A percentile compares a stretch with the other conserved stretches of the same genome.
phyloP scores from a whole-genome alignment of 2,329 filamentous ascomycete species.

The Epichloe sylvatica region DNA sequence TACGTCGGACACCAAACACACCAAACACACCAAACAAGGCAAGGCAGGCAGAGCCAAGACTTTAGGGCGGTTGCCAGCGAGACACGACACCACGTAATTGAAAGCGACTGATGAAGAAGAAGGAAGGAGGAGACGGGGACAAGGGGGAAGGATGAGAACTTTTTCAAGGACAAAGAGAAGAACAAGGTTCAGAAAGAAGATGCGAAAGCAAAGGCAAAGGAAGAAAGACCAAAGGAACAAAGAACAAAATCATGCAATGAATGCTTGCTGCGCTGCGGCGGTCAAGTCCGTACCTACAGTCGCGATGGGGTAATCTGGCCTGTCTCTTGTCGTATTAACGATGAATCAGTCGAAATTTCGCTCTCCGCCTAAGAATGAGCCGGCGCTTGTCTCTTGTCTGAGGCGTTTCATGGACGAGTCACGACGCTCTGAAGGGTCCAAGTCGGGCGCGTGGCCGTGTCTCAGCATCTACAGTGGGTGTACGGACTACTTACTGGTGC shows the following conservation, averaged over 20 bases:
- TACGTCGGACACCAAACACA: conserved; percentile 3
- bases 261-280: not conserved
- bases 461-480: not conserved
- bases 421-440: not conserved
- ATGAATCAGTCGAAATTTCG: too few relatives aligned
- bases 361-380: not conserved
- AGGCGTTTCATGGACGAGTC: conserved; percentile 4
- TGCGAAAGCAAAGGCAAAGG: not conserved
- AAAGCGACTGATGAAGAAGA: not conserved
- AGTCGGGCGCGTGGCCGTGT: not conserved
- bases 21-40: not conserved
- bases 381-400: not conserved
- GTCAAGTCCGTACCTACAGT: not conserved
- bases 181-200: not conserved
- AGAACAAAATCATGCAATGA: not conserved
- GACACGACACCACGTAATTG: not conserved
- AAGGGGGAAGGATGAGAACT: not conserved
- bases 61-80: not conserved
- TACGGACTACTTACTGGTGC: too few relatives aligned
- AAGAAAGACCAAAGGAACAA: not conserved
- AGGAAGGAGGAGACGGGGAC: not conserved
- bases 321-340: not conserved
- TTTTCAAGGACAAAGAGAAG: not conserved
- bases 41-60: not conserved
- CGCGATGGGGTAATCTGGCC: not conserved